These are phyloP conservation scores for Malus hybrid DNA, from an alignment of 331 rosid species.

Conservation along the genomic window DNA sequence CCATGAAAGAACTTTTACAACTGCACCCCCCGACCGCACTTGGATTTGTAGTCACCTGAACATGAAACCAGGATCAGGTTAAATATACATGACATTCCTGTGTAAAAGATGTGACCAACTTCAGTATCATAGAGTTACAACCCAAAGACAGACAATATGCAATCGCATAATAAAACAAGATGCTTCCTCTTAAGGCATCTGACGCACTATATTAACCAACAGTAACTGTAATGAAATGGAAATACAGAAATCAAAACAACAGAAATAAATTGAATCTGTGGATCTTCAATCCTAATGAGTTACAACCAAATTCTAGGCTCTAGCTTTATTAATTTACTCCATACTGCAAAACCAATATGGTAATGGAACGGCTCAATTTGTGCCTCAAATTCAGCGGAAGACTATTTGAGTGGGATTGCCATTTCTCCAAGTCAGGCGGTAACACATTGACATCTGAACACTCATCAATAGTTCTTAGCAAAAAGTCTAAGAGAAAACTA, in stretches of 20 bases:
- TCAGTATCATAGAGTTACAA: not conserved
- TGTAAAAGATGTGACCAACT: not conserved
- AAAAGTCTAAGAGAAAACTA: not conserved
- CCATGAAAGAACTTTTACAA: slow-evolving; percentile 91
- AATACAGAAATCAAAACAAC: not conserved
- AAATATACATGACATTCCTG: not conserved
- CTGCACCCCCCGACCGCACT: slow-evolving; percentile 98
- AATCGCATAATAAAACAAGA: not conserved
- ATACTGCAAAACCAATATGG: not conserved
- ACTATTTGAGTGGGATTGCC: not conserved
- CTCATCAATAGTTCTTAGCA: not conserved
- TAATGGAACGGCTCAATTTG: not conserved
- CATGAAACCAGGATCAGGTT: not conserved
- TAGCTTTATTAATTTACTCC: not conserved
- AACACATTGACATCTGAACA: not conserved
- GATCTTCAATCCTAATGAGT: not conserved
- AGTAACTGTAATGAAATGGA: not conserved
- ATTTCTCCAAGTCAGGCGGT: not conserved
- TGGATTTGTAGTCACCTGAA: slow-evolving; percentile 35
- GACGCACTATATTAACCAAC: not conserved
- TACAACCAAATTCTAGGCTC: not conserved
- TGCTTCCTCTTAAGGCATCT: not conserved
- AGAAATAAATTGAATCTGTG: not conserved
- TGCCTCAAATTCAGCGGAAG: not conserved
- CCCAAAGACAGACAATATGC: not conserved